phyloP scores from a whole-genome alignment of 139 green algal species.

The Chlamydomonas schloesseri region DNA sequence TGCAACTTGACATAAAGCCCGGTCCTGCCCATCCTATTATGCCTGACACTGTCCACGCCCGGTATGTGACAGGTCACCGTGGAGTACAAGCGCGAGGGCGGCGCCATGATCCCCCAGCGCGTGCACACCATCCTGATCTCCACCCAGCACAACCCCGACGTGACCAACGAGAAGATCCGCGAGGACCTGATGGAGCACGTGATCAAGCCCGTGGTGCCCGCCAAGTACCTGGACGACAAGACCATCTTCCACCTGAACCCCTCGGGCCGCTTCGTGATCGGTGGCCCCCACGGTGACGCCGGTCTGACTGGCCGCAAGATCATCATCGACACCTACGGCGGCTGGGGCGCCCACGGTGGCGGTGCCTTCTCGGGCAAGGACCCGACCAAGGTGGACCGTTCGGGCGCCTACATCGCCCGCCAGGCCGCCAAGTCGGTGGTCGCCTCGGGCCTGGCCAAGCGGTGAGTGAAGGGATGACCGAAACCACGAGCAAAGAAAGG shows the following conservation, averaged over 20 bases:
- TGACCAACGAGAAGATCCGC: slow-evolving; percentile 98
- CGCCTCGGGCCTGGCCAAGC: slow-evolving; percentile 84
- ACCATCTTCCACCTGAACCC: slow-evolving; percentile 99
- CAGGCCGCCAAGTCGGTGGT: slow-evolving; percentile 99
- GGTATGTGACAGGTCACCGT: slow-evolving; percentile 97
- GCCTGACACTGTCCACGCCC: no score
- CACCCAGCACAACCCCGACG: slow-evolving; percentile 93
- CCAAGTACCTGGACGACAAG: slow-evolving; percentile 98
- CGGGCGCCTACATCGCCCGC: slow-evolving; percentile 98
- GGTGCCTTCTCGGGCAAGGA: slow-evolving; percentile 99
- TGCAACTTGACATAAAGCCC: no score
- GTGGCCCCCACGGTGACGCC: slow-evolving; percentile 97
- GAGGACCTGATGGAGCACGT: slow-evolving; percentile 96
- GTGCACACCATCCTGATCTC: slow-evolving; percentile 99
- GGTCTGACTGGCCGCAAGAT: slow-evolving; percentile 99
- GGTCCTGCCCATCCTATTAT: no score
- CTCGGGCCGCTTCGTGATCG: slow-evolving; percentile 97
- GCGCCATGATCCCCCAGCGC: slow-evolving; percentile 90
- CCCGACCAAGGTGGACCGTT: slow-evolving; percentile 86
- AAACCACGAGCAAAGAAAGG: no score
- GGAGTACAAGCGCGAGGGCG: slow-evolving; percentile 98
- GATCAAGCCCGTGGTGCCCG: slow-evolving; percentile 98
- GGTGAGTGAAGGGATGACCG: no score
- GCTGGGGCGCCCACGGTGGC: slow-evolving; percentile 98
- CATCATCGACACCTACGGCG: slow-evolving; percentile 99